Conservation (phyloP, 768 basidiomycete species). For the Mycena sanguinolenta region DNA sequence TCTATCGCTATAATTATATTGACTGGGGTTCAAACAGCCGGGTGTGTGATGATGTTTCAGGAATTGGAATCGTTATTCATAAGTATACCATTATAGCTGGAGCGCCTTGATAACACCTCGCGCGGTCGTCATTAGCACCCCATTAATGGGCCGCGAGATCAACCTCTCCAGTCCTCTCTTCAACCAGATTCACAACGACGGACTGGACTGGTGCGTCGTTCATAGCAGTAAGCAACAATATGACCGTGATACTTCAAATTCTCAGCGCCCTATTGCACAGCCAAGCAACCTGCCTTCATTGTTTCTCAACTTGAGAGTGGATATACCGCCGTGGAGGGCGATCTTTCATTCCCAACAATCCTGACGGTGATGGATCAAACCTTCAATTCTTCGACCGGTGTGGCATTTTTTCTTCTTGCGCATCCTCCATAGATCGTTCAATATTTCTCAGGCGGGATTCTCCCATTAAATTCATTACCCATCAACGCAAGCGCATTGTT, state of each 20-base stretch:
- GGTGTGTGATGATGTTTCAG: neutral
- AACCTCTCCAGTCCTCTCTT: conserved; percentile 6
- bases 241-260: neutral
- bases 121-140: neutral
- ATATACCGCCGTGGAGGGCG: neutral
- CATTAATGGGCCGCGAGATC: neutral
- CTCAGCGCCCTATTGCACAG: neutral
- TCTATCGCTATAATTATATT: conserved; percentile 3
- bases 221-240: neutral
- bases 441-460: conserved; percentile 2
- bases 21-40: conserved; percentile 5
- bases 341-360: neutral
- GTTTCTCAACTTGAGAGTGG: conserved; percentile 10
- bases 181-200: neutral
- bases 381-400: neutral
- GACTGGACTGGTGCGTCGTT: neutral
- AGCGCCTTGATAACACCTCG: neutral
- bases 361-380: conserved; percentile 14
- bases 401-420: too few species aligned
- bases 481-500: neutral
- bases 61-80: neutral
- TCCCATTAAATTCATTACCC: neutral
- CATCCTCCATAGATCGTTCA: neutral
- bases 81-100: conserved; percentile 3
- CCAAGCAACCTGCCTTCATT: neutral